Percentiles rank a stretch among this genome's conserved stretches.
phyloP scores from a whole-genome alignment of 176 grass and related monocot species.

The Eleusine coracana region DNA sequence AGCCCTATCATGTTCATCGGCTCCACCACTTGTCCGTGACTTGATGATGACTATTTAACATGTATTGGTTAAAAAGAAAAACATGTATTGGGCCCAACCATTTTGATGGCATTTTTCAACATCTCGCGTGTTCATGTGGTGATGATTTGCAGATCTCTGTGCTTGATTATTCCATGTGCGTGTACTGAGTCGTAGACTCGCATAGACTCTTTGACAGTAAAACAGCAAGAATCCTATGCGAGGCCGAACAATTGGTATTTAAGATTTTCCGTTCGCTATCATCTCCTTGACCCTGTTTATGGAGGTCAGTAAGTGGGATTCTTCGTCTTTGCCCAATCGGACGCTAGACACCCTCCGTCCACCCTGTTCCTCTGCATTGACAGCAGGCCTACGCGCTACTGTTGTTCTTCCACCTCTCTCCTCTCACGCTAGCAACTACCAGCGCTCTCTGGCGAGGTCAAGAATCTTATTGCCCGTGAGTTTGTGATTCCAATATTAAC shows the following conservation, averaged over 20 bases:
- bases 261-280: no score
- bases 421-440: no score
- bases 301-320: not conserved
- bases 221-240: conserved; percentile 34
- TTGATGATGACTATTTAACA: conserved; percentile 42
- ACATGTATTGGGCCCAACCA: conserved; percentile 29
- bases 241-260: not conserved
- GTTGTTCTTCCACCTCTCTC: no score
- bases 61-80: no score
- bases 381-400: no score
- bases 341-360: no score
- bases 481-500: no score
- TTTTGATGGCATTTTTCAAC: conserved; percentile 24
- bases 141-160: not conserved
- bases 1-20: conserved; percentile 38
- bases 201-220: not conserved
- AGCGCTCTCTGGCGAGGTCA: no score
- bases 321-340: no score
- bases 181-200: not conserved
- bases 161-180: conserved; percentile 14
- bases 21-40: conserved; percentile 31
- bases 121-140: conserved; percentile 12
- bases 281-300: not conserved
- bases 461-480: no score
- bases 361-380: no score